Percentiles rank a stretch among this genome's conserved stretches.
Evolutionary conservation across 257 asterid genomes (phyloP).

Genomic region (Anisodus tanguticus): DNA sequence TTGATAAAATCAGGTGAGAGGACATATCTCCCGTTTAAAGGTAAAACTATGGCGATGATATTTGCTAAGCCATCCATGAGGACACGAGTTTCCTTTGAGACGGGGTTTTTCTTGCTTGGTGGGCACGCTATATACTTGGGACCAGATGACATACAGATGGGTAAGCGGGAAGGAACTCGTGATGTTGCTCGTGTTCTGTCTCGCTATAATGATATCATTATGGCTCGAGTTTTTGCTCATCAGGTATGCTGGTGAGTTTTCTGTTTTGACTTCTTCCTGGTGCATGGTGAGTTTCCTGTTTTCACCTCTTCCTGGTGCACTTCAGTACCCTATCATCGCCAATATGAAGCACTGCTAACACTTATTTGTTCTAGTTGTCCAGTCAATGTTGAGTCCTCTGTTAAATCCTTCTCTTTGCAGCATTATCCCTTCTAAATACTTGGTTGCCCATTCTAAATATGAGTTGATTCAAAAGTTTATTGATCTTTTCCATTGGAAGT

Average conservation of each 20-base stretch:
- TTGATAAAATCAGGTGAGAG: conserved; percentile 85
- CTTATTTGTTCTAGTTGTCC: conserved; percentile 13
- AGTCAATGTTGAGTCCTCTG: background rate
- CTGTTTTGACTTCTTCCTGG: conserved; percentile 20
- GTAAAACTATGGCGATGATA: conserved; percentile 98
- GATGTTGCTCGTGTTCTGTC: conserved; percentile 96
- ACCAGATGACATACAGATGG: conserved; percentile 97
- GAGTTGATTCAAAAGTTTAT: background rate
- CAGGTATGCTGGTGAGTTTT: conserved; percentile 84
- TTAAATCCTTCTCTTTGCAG: background rate
- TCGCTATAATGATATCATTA: conserved; percentile 92
- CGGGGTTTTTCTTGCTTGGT: conserved; percentile 91
- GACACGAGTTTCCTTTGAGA: conserved; percentile 96
- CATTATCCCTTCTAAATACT: conserved; percentile 9
- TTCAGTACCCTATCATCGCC: background rate
- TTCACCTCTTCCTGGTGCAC: background rate
- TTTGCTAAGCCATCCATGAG: conserved; percentile 99
- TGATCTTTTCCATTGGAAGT: background rate
- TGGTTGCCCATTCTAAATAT: background rate
- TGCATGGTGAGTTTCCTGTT: conserved; percentile 47
- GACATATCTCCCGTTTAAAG: conserved; percentile 86
- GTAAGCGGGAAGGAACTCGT: conserved; percentile 97
- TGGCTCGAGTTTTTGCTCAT: conserved; percentile 98
- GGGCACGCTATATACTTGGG: conserved; percentile 97
- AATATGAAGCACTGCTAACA: background rate